Conservation (phyloP, 345 rosid species). For the Citrus hindsii region DNA sequence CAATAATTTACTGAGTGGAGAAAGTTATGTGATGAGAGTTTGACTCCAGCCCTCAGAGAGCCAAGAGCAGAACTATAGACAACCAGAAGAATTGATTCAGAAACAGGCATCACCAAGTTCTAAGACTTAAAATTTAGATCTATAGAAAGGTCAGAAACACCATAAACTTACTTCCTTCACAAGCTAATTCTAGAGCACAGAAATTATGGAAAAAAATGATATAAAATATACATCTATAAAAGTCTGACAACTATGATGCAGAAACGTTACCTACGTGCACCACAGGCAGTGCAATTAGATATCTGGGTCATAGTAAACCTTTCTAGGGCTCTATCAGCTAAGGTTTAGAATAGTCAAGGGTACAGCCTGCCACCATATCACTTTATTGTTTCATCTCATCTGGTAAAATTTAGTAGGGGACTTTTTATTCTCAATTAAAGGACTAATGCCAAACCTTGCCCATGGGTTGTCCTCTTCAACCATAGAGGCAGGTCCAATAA, state of each 20-base stretch:
- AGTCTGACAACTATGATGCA: neutral
- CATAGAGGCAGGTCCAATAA: neutral
- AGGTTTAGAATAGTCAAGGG: neutral
- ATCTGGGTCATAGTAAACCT: neutral
- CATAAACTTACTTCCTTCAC: neutral
- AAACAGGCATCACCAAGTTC: constrained; percentile 4
- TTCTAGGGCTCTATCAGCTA: neutral
- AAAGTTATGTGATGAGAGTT: neutral
- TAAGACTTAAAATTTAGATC: neutral
- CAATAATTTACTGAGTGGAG: neutral
- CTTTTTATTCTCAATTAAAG: neutral
- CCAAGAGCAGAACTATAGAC: neutral
- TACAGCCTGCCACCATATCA: neutral
- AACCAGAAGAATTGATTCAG: neutral
- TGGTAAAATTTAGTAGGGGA: neutral
- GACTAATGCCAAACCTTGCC: neutral
- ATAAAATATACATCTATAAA: neutral
- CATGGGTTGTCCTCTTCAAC: neutral
- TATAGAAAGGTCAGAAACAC: neutral
- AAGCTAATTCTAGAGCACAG: neutral
- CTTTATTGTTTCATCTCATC: neutral
- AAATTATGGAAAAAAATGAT: neutral
- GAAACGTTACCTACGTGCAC: neutral
- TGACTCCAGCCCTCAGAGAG: constrained; percentile 1
- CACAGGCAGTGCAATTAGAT: neutral